Evolutionary conservation across 1,284 basidiomycete genomes (phyloP).

Genomic region (Cryptococcus sp.): DNA sequence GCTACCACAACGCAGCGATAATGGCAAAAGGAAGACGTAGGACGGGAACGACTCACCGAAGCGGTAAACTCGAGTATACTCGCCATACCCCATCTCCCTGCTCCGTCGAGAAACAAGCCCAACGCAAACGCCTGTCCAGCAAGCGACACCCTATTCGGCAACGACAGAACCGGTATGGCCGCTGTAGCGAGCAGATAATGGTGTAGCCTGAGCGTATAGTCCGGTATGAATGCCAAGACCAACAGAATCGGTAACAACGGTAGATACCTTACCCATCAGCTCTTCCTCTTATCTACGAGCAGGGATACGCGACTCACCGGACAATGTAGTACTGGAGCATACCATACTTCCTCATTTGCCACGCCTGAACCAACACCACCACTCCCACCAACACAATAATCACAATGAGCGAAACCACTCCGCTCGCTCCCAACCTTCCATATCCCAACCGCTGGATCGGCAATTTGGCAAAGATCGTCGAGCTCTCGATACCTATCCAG

Average conservation of each 20-base stretch:
- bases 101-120: constrained; percentile 40
- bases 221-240: constrained; percentile 30
- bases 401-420: constrained; percentile 25
- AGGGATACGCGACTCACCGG: constrained; percentile 13
- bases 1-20: no score
- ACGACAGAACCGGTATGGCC: constrained; percentile 33
- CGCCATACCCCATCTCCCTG: constrained; percentile 42
- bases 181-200: constrained; percentile 36
- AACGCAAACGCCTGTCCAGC: constrained; percentile 36
- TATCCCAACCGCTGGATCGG: constrained; percentile 38
- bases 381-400: constrained; percentile 23
- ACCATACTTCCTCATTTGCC: constrained; percentile 28
- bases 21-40: no score
- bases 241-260: constrained; percentile 33
- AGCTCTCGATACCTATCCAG: constrained; percentile 42
- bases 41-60: no score
- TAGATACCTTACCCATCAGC: constrained; percentile 24
- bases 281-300: neutral
- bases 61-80: constrained; percentile 32
- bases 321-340: constrained; percentile 35
- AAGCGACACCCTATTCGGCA: constrained; percentile 36
- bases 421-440: constrained; percentile 24
- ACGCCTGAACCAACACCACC: constrained; percentile 31
- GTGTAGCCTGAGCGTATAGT: constrained; percentile 35
- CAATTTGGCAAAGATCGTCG: constrained; percentile 34